These are phyloP conservation scores for Trypethelium eluteriae DNA, from an alignment of 495 filamentous ascomycete species.

Conservation along the genomic window DNA sequence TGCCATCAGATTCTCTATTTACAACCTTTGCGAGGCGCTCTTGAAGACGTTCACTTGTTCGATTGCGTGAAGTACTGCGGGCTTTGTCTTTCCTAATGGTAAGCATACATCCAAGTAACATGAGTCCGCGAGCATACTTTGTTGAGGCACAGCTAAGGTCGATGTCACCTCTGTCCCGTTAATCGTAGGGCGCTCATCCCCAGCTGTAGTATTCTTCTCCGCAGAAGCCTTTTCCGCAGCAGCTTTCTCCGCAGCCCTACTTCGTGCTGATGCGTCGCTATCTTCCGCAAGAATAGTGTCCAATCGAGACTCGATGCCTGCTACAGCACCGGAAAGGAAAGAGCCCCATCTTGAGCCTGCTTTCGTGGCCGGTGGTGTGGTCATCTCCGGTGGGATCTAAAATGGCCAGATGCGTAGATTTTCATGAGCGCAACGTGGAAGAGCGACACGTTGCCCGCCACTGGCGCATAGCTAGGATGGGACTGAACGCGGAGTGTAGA, in stretches of 20 bases:
- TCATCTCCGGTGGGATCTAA: conserved; percentile 1
- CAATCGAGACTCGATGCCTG: conserved; percentile 84
- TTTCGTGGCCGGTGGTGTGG: conserved; percentile 16
- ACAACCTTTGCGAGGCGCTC: conserved; percentile 46
- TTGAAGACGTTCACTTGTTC: conserved; percentile 67
- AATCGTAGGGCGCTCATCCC: neutral
- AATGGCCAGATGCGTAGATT: neutral
- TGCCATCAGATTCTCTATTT: conserved; percentile 10
- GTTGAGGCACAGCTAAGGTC: conserved; percentile 18
- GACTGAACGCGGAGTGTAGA: too few species aligned
- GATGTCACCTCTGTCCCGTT: neutral
- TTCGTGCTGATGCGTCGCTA: conserved; percentile 39
- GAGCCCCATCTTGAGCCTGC: conserved; percentile 61
- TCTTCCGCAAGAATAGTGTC: conserved; percentile 86
- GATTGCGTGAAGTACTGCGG: conserved; percentile 33
- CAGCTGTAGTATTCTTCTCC: conserved; percentile 13
- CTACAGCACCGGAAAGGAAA: conserved; percentile 84
- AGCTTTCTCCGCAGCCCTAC: conserved; percentile 26
- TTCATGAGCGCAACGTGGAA: conserved; percentile 11
- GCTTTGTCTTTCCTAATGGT: conserved; percentile 22
- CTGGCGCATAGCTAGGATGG: conserved; percentile 1
- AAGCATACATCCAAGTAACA: conserved; percentile 49
- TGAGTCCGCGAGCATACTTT: conserved; percentile 22
- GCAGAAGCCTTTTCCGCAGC: conserved; percentile 22
- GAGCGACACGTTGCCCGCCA: neutral